Conservation (phyloP, 768 basidiomycete genomes). For the Lactarius akahatsu region DNA sequence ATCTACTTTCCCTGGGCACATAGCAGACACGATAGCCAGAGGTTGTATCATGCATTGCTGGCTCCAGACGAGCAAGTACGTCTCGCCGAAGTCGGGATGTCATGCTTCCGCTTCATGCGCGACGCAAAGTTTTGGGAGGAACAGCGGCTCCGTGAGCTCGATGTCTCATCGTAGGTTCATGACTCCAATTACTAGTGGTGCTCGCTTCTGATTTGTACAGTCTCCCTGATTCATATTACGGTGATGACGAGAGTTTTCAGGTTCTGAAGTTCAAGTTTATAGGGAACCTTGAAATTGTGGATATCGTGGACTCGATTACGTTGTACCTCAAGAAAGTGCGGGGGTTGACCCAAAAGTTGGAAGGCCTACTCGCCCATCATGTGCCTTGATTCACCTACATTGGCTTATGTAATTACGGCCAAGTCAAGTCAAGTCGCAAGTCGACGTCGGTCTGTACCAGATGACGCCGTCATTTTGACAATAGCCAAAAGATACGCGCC, state of each 20-base stretch:
- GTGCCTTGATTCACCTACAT: not conserved
- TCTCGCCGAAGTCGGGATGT: conserved; percentile 15
- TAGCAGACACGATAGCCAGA: conserved; percentile 15
- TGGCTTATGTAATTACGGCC: not conserved
- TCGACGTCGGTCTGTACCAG: no score
- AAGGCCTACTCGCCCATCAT: conserved; percentile 8
- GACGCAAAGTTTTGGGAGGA: conserved; percentile 27
- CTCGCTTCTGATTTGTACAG: conserved; percentile 9
- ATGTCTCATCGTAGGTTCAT: conserved; percentile 6
- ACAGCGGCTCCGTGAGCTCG: conserved; percentile 8
- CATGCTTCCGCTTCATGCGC: conserved; percentile 22
- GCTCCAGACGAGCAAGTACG: conserved; percentile 21
- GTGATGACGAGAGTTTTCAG: conserved; percentile 12
- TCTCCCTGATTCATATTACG: conserved; percentile 16
- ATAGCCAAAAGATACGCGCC: not conserved
- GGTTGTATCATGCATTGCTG: conserved; percentile 16
- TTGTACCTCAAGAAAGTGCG: conserved; percentile 22
- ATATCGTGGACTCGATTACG: conserved; percentile 16
- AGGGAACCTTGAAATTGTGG: conserved; percentile 13
- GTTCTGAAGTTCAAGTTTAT: conserved; percentile 15
- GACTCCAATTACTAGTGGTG: no score
- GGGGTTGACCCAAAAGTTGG: conserved; percentile 13
- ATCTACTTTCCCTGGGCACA: conserved; percentile 27
- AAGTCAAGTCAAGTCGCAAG: not conserved
- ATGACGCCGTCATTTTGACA: not conserved